Evolutionary conservation across 768 basidiomycete species (phyloP).

Genomic region (Panaeolus cyanescens): DNA sequence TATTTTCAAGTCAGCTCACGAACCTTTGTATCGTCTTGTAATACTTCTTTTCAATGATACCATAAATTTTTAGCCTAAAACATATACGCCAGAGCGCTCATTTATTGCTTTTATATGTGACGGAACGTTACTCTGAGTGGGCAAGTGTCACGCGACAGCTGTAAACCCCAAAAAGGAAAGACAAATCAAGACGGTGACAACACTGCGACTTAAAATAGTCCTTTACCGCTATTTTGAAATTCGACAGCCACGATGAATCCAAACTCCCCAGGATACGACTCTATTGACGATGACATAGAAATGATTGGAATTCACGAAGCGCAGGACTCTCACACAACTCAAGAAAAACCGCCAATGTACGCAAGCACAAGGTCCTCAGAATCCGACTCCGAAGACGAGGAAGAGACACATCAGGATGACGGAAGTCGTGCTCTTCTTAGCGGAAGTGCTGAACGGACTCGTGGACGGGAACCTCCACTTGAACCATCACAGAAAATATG

Average conservation of each 20-base stretch:
- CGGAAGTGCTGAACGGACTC: constrained; percentile 25
- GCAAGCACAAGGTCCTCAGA: neutral
- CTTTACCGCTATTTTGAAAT: neutral
- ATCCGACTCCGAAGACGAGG: constrained; percentile 35
- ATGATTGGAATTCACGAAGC: constrained; percentile 32
- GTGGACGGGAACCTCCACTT: constrained; percentile 24
- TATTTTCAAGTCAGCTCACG: neutral
- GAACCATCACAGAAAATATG: constrained; percentile 35
- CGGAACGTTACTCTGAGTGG: neutral
- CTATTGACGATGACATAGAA: constrained; percentile 35
- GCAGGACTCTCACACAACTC: constrained; percentile 11
- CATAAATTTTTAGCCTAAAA: no score
- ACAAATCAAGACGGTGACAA: neutral
- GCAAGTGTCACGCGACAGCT: neutral
- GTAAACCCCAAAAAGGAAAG: neutral
- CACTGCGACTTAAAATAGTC: constrained; percentile 2
- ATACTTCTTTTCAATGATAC: no score
- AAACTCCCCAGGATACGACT: constrained; percentile 30
- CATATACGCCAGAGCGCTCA: no score
- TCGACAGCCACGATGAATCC: constrained; percentile 25
- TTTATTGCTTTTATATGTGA: neutral
- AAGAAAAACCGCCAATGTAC: constrained; percentile 11
- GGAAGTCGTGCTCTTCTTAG: constrained; percentile 47
- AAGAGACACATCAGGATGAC: constrained; percentile 36
- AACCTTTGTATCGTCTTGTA: no score